Percentiles rank a stretch among this genome's conserved stretches.
Evolutionary conservation across 1,284 basidiomycete species (phyloP).

Genomic region (Sanguinoderma infundibulare): DNA sequence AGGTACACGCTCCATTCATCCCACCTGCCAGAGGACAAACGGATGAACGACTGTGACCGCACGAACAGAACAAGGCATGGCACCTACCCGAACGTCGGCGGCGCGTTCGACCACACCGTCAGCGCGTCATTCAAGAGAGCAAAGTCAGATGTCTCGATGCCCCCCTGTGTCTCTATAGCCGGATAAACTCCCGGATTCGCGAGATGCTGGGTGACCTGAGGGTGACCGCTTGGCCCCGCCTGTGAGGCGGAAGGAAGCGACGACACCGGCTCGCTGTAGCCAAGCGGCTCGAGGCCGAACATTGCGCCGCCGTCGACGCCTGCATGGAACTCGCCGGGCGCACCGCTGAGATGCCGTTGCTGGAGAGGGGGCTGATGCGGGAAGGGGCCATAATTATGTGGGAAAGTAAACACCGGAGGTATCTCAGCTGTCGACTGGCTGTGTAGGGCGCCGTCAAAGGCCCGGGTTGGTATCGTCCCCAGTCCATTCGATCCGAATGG

Average conservation of each 20-base stretch:
- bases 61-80: not conserved
- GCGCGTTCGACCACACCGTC: not conserved
- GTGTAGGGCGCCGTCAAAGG: not conserved
- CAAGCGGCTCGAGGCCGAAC: not conserved
- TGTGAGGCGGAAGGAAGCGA: not conserved
- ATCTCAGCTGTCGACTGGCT: not conserved
- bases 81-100: not conserved
- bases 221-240: not conserved
- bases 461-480: not conserved
- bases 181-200: not conserved
- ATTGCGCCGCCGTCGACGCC: not conserved
- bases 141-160: not conserved
- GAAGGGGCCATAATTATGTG: not conserved
- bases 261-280: not conserved
- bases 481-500: not conserved
- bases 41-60: not conserved
- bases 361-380: not conserved
- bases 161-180: not conserved
- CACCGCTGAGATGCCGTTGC: not conserved
- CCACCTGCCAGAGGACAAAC: not conserved
- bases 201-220: not conserved
- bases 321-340: not conserved
- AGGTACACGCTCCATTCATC: not conserved
- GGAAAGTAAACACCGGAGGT: not conserved
- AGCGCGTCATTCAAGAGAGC: not conserved